Conservation (phyloP, 306 rosid genomes). For the Sicyos edulis region DNA sequence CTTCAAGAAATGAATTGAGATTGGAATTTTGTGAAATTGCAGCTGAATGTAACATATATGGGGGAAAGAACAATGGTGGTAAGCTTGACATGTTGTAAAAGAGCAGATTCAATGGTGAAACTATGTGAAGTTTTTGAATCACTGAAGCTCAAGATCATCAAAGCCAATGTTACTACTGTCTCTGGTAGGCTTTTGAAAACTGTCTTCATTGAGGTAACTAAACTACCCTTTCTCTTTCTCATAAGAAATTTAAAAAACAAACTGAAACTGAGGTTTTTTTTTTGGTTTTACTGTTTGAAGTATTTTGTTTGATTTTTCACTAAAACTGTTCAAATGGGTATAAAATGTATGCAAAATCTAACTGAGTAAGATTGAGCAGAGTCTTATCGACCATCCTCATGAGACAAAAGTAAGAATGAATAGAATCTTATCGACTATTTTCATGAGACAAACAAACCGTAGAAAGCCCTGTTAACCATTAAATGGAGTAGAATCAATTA, state of each 20-base stretch:
- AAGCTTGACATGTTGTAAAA: conserved; percentile 76
- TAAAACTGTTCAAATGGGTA: not conserved
- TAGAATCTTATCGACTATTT: too few relatives aligned
- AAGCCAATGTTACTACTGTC: conserved; percentile 61
- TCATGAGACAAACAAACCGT: too few relatives aligned
- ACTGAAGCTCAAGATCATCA: conserved; percentile 72
- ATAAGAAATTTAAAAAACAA: not conserved
- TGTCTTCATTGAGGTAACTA: conserved; percentile 73
- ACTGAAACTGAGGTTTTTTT: not conserved
- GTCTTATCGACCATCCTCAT: too few relatives aligned
- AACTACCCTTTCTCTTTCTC: not conserved
- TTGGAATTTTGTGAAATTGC: conserved; percentile 17
- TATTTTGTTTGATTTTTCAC: not conserved
- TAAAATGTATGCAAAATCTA: too few relatives aligned
- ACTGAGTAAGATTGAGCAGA: too few relatives aligned
- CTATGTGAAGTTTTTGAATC: conserved; percentile 85
- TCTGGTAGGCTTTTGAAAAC: conserved; percentile 77
- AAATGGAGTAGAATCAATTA: too few relatives aligned
- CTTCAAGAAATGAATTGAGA: not conserved
- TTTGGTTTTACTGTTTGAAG: not conserved
- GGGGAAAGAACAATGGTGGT: conserved; percentile 68
- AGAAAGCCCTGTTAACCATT: too few relatives aligned
- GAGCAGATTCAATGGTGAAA: conserved; percentile 82
- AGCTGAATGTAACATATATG: conserved; percentile 70
- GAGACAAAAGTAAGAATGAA: too few relatives aligned